Conservation (phyloP, 306 rosid genomes). For the Urtica urens region DNA sequence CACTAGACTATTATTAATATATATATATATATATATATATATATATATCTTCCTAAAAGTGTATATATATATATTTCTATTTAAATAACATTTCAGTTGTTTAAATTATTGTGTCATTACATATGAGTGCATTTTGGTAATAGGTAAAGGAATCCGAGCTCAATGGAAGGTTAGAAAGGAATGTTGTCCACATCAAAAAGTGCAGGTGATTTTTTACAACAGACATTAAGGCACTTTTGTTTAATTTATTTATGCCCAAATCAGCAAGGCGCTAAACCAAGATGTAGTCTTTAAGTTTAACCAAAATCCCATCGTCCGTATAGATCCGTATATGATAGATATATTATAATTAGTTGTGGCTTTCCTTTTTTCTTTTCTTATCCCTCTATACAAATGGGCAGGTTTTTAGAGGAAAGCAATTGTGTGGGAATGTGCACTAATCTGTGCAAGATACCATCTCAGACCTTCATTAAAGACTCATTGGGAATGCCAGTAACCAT, state of each 20-base stretch:
- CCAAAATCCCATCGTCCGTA: neutral
- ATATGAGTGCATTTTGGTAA: too few relatives aligned
- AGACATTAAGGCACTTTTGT: too few relatives aligned
- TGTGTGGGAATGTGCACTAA: constrained; percentile 86
- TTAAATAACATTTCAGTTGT: too few relatives aligned
- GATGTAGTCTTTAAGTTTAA: too few relatives aligned
- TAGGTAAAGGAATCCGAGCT: constrained; percentile 75
- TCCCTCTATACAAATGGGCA: constrained; percentile 29
- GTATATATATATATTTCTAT: too few relatives aligned
- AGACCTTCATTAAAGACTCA: constrained; percentile 59
- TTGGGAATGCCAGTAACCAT: constrained; percentile 70
- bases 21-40: too few relatives aligned
- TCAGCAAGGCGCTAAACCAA: too few relatives aligned
- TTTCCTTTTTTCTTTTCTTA: neutral
- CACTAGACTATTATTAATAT: too few relatives aligned
- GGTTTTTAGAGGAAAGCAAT: constrained; percentile 72
- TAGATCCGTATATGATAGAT: too few relatives aligned
- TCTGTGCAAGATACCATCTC: constrained; percentile 83
- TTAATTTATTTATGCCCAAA: too few relatives aligned
- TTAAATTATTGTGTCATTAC: too few relatives aligned
- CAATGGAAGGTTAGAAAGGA: constrained; percentile 65
- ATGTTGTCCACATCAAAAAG: constrained; percentile 56
- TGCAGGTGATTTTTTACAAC: constrained; percentile 84
- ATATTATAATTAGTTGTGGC: too few relatives aligned
- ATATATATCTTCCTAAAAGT: neutral